Conservation (phyloP, 2,329 filamentous ascomycete species). For the Talaromyces verruculosus region DNA sequence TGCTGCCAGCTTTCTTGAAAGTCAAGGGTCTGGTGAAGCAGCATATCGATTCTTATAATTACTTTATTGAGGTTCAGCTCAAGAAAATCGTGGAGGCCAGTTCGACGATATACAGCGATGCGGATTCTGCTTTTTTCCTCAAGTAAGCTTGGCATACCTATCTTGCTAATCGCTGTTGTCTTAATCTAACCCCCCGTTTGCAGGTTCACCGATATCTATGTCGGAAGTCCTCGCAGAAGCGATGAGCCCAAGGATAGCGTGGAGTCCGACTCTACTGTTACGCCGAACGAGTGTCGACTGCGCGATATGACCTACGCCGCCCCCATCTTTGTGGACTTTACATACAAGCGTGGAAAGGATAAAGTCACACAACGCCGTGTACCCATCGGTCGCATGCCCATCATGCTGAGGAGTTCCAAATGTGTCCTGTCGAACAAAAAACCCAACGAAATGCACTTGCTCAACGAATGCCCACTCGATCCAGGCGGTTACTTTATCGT, state of each 20-base stretch:
- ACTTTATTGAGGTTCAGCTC: slow-evolving; percentile 93
- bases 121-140: slow-evolving; percentile 88
- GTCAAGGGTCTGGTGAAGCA: slow-evolving; percentile 97
- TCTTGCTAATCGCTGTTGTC: neutral
- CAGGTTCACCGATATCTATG: slow-evolving; percentile 79
- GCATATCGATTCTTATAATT: slow-evolving; percentile 98
- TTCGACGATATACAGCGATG: slow-evolving; percentile 82
- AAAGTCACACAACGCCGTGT: slow-evolving; percentile 68
- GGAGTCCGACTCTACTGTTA: slow-evolving; percentile 59
- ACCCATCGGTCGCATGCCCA: slow-evolving; percentile 83
- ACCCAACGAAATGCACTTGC: slow-evolving; percentile 81
- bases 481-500: slow-evolving; percentile 98
- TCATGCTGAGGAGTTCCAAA: slow-evolving; percentile 96
- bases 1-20: slow-evolving; percentile 95
- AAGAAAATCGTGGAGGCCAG: slow-evolving; percentile 96
- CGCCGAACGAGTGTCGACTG: slow-evolving; percentile 92
- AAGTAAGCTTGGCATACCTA: slow-evolving; percentile 50
- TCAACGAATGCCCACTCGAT: slow-evolving; percentile 95
- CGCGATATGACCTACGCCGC: slow-evolving; percentile 98
- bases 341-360: slow-evolving; percentile 79
- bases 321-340: slow-evolving; percentile 88
- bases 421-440: slow-evolving; percentile 82
- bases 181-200: neutral
- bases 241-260: slow-evolving; percentile 62
- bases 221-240: slow-evolving; percentile 75